Percentiles rank a stretch among this genome's conserved stretches.
Conservation (phyloP, 495 filamentous ascomycete genomes). For the Polyplosphaeria fusca region DNA sequence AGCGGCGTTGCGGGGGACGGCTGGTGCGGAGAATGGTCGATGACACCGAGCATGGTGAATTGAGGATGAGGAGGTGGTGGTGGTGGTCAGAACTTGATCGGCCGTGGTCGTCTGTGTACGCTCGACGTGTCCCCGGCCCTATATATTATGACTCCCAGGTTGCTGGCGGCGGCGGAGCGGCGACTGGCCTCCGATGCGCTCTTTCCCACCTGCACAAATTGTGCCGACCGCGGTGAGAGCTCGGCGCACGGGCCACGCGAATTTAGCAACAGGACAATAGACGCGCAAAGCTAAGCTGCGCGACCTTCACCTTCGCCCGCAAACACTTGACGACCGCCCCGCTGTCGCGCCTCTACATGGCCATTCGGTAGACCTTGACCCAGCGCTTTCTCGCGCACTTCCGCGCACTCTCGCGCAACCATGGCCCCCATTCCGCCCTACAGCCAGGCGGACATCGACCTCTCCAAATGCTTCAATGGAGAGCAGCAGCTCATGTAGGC, state of each 20-base stretch:
- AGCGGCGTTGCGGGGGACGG: conserved; percentile 65
- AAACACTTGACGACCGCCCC: background rate
- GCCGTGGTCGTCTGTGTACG: background rate
- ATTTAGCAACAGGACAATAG: too few relatives aligned
- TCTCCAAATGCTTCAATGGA: conserved; percentile 28
- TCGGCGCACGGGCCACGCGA: too few relatives aligned
- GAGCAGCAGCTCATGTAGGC: conserved; percentile 31
- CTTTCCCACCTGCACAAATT: background rate
- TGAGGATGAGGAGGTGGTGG: background rate
- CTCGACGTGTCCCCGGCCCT: background rate
- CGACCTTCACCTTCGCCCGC: background rate
- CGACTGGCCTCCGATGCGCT: background rate
- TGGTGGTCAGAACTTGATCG: background rate
- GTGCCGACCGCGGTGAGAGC: background rate
- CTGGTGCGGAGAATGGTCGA: conserved; percentile 85
- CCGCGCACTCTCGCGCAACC: conserved; percentile 29
- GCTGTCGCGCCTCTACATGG: conserved; percentile 15
- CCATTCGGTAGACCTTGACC: background rate
- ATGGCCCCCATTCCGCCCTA: conserved; percentile 24
- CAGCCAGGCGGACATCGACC: conserved; percentile 9
- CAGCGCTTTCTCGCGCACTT: too few relatives aligned
- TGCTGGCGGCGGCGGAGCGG: background rate
- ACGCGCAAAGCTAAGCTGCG: too few relatives aligned
- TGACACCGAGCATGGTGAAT: conserved; percentile 46
- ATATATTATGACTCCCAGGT: background rate